Evolutionary conservation across 306 rosid genomes (phyloP), one percentile per base, ranked within the genome.

Genomic region (Rosa chinensis): DNA sequence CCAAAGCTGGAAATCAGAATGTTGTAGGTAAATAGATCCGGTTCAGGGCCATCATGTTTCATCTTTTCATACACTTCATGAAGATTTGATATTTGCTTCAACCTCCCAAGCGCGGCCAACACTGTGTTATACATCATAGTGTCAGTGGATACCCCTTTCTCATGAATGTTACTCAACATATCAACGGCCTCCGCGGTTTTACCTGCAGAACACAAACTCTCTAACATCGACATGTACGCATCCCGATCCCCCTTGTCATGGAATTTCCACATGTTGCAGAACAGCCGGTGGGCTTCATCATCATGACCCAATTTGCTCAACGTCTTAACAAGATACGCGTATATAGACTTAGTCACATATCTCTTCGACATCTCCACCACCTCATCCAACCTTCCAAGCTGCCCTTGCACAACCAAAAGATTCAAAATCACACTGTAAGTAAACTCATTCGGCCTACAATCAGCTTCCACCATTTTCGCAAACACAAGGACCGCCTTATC

Each of bases 241-340:
- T 90, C 89, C 63, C 78, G 85, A 74, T 95, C 99, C 69, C 98
- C 97, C 76, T 78, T 87, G 56, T 90, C 89, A 75, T 91, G 97
- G 74, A 85, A 83, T 80, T 75, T 90, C 98, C 98, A 92, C 99
- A 95, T 92, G 82, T 85, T 86, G 90, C 99, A 92, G 81, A 95
- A 95, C 53, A 95, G 77, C 70, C 94, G 86, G 82, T 95, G 99
- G 47, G 99, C 95, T 89, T 92, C 98, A 83, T 90, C 78, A 70
- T 87, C 80, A 85, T 91, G 95, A 37, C 99, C 99, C 79, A 91
- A 77, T 82, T 88, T 89, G 81, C 92, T 91, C 80, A 95, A 80
- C 9, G 97, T 88, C 88, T 87, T 87, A 7, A 92, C 95, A 45
- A 91, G 89, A 81, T 87, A 95, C 1, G 94, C 94, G 77, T 92